A percentile compares a stretch with the other conserved stretches of the same genome.
These are phyloP conservation scores for Cystobasidium onofrii DNA, from an alignment of 768 basidiomycete species.

Conservation along the genomic window DNA sequence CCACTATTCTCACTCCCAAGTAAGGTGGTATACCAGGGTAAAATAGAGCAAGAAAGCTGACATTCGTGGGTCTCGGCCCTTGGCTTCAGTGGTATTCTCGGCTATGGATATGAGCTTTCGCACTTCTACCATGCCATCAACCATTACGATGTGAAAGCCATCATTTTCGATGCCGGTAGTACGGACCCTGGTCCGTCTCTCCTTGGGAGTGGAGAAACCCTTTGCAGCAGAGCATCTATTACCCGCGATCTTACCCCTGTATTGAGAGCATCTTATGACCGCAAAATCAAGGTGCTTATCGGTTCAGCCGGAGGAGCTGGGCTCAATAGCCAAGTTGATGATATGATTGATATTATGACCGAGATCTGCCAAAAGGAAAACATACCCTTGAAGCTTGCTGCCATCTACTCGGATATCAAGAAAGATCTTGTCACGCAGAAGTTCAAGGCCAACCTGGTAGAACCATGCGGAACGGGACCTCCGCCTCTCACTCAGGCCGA, in stretches of 20 bases:
- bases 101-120: slow-evolving; percentile 7
- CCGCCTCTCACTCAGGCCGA: slow-evolving; percentile 1
- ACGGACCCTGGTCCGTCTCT: slow-evolving; percentile 11
- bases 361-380: slow-evolving; percentile 8
- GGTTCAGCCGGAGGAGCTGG: slow-evolving; percentile 12
- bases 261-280: neutral
- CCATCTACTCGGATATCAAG: slow-evolving; percentile 6
- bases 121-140: slow-evolving; percentile 18
- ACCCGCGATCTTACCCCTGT: neutral
- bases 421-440: neutral
- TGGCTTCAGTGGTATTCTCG: slow-evolving; percentile 4
- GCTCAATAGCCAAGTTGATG: slow-evolving; percentile 10
- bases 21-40: neutral
- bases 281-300: slow-evolving; percentile 23
- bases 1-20: slow-evolving; percentile 20
- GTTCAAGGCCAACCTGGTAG: neutral
- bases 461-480: slow-evolving; percentile 9
- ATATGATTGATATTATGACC: slow-evolving; percentile 4
- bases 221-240: slow-evolving; percentile 5
- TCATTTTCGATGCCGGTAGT: slow-evolving; percentile 8
- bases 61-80: neutral
- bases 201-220: neutral
- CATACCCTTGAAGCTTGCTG: neutral
- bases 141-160: slow-evolving; percentile 7
- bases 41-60: neutral